Conservation (phyloP, 2,329 filamentous ascomycete genomes). For the Trichoderma cornu-damae region DNA sequence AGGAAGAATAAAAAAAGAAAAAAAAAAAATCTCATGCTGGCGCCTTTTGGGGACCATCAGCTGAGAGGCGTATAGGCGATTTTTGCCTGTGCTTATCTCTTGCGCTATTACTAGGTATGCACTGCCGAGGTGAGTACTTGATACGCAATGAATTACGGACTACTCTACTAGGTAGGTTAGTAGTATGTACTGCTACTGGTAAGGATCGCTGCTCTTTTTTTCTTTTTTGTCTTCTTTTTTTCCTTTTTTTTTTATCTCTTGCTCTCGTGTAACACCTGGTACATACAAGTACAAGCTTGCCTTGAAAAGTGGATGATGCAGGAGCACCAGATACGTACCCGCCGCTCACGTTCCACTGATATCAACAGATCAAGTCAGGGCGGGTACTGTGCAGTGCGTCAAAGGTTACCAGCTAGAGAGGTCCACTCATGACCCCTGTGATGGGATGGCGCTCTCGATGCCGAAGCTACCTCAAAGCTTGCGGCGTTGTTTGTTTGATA, state of each 20-base stretch:
- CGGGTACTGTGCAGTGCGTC: too few relatives aligned
- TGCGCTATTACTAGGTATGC: neutral
- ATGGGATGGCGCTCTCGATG: neutral
- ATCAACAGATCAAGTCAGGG: conserved; percentile 8
- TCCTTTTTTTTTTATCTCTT: neutral
- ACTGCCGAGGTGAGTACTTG: too few relatives aligned
- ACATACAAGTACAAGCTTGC: conserved; percentile 4
- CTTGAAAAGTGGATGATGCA: neutral
- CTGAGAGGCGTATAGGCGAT: neutral
- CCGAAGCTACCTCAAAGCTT: neutral
- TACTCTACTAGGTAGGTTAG: too few relatives aligned
- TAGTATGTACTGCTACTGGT: too few relatives aligned
- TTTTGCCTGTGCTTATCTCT: neutral
- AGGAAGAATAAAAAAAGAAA: neutral
- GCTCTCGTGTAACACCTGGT: neutral
- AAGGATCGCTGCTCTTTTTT: too few relatives aligned
- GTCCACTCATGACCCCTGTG: neutral
- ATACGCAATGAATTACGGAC: too few relatives aligned
- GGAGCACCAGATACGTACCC: neutral
- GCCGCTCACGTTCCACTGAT: conserved; percentile 9
- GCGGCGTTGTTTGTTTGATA: conserved; percentile 3
- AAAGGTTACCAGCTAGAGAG: neutral
- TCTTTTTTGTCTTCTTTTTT: too few relatives aligned
- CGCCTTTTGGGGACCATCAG: neutral
- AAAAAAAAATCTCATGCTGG: neutral